Conservation (phyloP, 345 rosid genomes). For the Aethionema arabicum region DNA sequence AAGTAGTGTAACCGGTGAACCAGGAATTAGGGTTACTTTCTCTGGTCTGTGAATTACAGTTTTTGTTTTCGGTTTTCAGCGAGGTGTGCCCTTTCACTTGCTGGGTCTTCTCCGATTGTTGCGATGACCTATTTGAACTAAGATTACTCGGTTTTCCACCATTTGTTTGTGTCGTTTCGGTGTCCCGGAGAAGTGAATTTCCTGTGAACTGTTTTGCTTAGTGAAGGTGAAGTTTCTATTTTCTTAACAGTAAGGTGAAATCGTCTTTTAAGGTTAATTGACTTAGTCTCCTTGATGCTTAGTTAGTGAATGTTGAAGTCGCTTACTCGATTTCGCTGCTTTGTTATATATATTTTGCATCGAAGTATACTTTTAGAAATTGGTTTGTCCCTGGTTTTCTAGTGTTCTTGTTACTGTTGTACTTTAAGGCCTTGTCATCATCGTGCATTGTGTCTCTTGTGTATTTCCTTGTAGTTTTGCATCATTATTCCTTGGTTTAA, state of each 20-base stretch:
- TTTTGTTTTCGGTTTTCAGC: too few relatives aligned
- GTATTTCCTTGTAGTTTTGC: background rate
- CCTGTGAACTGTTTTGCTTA: constrained; percentile 13
- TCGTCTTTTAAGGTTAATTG: background rate
- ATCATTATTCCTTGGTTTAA: background rate
- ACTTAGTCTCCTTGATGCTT: constrained; percentile 9
- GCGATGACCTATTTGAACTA: constrained; percentile 12
- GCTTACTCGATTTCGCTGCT: background rate
- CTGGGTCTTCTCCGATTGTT: background rate
- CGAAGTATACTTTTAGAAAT: background rate
- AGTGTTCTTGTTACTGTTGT: background rate
- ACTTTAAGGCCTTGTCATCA: background rate
- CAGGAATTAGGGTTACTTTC: constrained; percentile 29
- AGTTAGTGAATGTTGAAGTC: background rate
- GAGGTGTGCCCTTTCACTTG: too few relatives aligned
- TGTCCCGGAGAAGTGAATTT: background rate
- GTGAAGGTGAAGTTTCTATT: constrained; percentile 12
- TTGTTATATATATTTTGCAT: constrained; percentile 10
- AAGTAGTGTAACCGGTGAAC: constrained; percentile 17
- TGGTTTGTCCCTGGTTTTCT: background rate
- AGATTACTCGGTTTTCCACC: constrained; percentile 6
- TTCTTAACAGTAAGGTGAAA: background rate
- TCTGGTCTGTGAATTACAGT: background rate
- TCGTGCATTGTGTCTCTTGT: background rate
- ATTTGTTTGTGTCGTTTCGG: constrained; percentile 9